These are phyloP conservation scores for Tylopilus cervinicoccineus DNA, from an alignment of 768 basidiomycete species.

Conservation along the genomic window DNA sequence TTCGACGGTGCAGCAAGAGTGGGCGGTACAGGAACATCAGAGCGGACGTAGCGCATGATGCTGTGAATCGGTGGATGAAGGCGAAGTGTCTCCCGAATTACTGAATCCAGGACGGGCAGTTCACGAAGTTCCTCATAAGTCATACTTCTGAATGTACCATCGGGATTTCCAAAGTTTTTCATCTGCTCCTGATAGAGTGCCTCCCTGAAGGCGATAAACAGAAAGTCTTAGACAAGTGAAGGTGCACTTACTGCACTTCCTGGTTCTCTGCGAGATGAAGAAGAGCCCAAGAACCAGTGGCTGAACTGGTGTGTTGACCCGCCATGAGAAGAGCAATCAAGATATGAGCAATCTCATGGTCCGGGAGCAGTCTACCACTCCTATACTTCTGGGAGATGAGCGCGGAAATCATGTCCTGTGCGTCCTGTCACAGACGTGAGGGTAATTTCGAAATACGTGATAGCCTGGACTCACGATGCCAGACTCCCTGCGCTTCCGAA, in stretches of 20 bases:
- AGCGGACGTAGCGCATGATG: constrained; percentile 88
- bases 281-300: constrained; percentile 86
- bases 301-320: constrained; percentile 96
- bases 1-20: constrained; percentile 76
- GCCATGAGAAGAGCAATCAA: constrained; percentile 99
- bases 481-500: constrained; percentile 61
- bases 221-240: neutral
- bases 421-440: constrained; percentile 43
- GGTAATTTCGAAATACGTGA: neutral
- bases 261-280: constrained; percentile 79
- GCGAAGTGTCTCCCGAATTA: constrained; percentile 92
- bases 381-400: constrained; percentile 83
- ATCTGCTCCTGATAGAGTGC: constrained; percentile 89
- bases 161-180: constrained; percentile 69
- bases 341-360: constrained; percentile 95
- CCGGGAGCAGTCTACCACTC: constrained; percentile 67
- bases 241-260: constrained; percentile 61
- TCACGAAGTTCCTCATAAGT: constrained; percentile 83
- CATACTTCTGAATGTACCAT: constrained; percentile 75
- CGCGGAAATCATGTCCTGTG: constrained; percentile 90
- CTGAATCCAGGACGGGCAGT: constrained; percentile 79
- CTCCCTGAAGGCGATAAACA: constrained; percentile 44
- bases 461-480: constrained; percentile 34
- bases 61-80: constrained; percentile 95
- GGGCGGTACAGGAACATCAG: constrained; percentile 77